phyloP scores from a whole-genome alignment of 768 basidiomycete species.

The Psilocybe subaeruginosa region DNA sequence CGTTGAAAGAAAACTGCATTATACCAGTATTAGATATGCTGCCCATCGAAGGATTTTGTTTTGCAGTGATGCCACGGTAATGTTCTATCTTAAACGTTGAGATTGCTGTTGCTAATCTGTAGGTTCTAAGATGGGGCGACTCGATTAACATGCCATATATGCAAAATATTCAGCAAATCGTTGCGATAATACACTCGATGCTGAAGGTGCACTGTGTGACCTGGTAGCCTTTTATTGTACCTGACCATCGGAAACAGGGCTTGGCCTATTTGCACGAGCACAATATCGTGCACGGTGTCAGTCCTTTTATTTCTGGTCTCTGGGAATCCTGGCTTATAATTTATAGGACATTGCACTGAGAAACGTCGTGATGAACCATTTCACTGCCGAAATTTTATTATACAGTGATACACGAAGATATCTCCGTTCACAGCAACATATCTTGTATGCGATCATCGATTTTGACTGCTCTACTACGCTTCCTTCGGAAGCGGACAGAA shows the following conservation, averaged over 20 bases:
- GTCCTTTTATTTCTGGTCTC: not conserved
- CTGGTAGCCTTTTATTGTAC: not conserved
- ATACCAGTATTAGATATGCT: conserved; percentile 32
- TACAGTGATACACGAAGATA: not conserved
- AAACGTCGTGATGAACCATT: conserved; percentile 24
- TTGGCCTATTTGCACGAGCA: conserved; percentile 23
- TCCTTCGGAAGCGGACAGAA: not conserved
- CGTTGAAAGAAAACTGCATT: conserved; percentile 12
- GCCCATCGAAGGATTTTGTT: conserved; percentile 21
- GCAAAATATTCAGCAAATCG: conserved; percentile 4
- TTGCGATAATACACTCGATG: conserved; percentile 17
- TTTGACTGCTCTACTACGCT: not conserved
- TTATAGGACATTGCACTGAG: conserved; percentile 9
- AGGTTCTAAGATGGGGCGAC: conserved; percentile 19
- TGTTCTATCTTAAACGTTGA: not conserved
- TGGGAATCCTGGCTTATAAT: not conserved
- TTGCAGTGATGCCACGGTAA: conserved; percentile 32
- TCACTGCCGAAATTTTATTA: not conserved
- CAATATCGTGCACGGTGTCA: conserved; percentile 22
- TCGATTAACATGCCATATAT: not conserved
- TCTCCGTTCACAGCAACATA: conserved; percentile 11
- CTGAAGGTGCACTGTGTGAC: conserved; percentile 14
- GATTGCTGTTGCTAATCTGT: not conserved
- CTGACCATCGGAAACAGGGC: conserved; percentile 5
- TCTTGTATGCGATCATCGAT: conserved; percentile 2